phyloP scores from a whole-genome alignment of 1,139 yeast species.

The Pichia sp. region DNA sequence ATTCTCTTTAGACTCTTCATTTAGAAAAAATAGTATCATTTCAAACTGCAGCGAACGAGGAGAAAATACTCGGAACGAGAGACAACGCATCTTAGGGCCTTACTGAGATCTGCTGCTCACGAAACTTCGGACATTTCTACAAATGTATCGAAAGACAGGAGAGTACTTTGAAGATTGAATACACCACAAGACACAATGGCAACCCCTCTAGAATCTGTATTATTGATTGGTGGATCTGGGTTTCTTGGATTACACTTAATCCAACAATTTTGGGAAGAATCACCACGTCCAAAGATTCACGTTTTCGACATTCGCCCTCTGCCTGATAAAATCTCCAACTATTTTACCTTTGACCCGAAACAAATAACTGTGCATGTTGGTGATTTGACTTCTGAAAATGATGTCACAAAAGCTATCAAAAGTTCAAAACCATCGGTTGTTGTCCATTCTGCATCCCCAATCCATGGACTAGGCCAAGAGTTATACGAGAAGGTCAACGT shows the following conservation, averaged over 20 bases:
- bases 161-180: too few relatives aligned
- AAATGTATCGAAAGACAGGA: not conserved
- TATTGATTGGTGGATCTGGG: conserved; percentile 91
- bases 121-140: too few relatives aligned
- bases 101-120: too few relatives aligned
- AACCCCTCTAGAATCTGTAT: conserved; percentile 50
- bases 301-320: conserved; percentile 90
- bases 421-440: conserved; percentile 65
- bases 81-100: not conserved
- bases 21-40: too few relatives aligned
- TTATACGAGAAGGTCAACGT: conserved; percentile 89
- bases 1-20: too few relatives aligned
- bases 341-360: conserved; percentile 66
- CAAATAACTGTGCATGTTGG: conserved; percentile 67
- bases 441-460: conserved; percentile 95
- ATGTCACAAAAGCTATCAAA: conserved; percentile 61
- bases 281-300: conserved; percentile 70
- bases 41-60: not conserved
- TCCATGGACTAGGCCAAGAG: conserved; percentile 78
- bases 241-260: conserved; percentile 89
- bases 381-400: conserved; percentile 73
- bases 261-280: conserved; percentile 68
- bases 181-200: conserved; percentile 6
- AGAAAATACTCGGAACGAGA: not conserved
- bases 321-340: conserved; percentile 63